phyloP scores from a whole-genome alignment of 2,329 filamentous ascomycete genomes.

The Gaeumannomyces tritici region DNA sequence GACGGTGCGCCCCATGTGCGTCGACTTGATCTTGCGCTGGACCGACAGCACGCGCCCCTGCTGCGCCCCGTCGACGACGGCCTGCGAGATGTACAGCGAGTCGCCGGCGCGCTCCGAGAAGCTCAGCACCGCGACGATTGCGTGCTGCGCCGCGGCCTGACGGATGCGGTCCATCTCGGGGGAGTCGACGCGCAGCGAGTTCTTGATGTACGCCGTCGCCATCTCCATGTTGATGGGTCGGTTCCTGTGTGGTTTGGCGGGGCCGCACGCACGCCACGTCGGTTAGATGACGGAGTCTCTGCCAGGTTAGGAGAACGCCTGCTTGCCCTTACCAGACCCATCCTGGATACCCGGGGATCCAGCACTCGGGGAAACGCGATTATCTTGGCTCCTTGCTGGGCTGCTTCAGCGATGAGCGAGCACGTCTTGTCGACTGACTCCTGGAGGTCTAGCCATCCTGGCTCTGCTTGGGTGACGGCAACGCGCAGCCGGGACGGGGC shows the following conservation, averaged over 20 bases:
- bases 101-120: constrained; percentile 28
- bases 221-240: constrained; percentile 19
- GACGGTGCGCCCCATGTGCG: constrained; percentile 40
- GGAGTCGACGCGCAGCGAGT: constrained; percentile 9
- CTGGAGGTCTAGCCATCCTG: constrained; percentile 40
- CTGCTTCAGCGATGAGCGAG: constrained; percentile 37
- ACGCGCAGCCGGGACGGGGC: constrained; percentile 12
- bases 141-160: constrained; percentile 19
- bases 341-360: constrained; percentile 32
- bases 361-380: constrained; percentile 37
- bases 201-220: constrained; percentile 19
- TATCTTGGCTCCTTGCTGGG: constrained; percentile 32
- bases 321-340: constrained; percentile 26
- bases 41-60: constrained; percentile 18
- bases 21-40: constrained; percentile 41
- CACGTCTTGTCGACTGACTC: constrained; percentile 37
- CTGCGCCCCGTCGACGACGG: constrained; percentile 29
- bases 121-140: constrained; percentile 30
- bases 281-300: too few species aligned
- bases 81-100: constrained; percentile 35
- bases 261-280: neutral
- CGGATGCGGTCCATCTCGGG: constrained; percentile 26
- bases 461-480: constrained; percentile 43
- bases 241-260: too few species aligned
- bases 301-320: too few species aligned